Base-by-base conservation (phyloP, 1,139 yeast genomes). In the Saccharomycopsis crataegensis region DNA sequence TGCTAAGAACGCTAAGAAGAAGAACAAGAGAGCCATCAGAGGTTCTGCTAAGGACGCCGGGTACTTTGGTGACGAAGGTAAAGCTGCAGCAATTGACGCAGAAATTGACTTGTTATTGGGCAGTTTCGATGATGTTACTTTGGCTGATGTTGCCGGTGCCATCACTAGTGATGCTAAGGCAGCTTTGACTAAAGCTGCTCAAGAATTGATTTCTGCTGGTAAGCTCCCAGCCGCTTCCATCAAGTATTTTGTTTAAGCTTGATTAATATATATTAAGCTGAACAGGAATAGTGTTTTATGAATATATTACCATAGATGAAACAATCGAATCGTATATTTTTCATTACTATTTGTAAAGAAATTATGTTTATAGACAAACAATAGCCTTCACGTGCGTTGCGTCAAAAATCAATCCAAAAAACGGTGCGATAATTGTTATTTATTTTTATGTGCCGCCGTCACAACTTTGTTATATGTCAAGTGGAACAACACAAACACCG, bases 1-100 rank as follows among this genome's bases (percentile, higher is more conserved):
- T 65, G 96, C 96, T 57, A 91, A 90, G 78, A 83, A 82, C 62
- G 96, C 98, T 49, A 89, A 87, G 80, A 93, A 87, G 95, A 93
- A 91, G 88, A 89, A 86, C 78, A 93, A 88, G 90, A 88, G 97
- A 79, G 74, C 87, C 55, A 73, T 93, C 62, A 89, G 98, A 80
- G 73, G 74, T 64, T 76, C 91, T 56, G 88, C 82, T 62, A 90
- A 91, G 77, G 97, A 88, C 44, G 81, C 77, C 64, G 88, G 78
- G 59, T 90, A 88, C 80, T 89, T 90, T 64, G 93, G 94, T 61
- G 89, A 83, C 61, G 83, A 82, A 56, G 79, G 72, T 59, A 79
- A 80, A 58, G 77, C 91, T 53, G 75, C 80, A 54, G 75, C 76
- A 57, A 83, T 87, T 62, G 96, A 86, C 61, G 82, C 82, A 58